Conservation (phyloP, 2,329 filamentous ascomycete species). For the Tolypocladium tropicale region DNA sequence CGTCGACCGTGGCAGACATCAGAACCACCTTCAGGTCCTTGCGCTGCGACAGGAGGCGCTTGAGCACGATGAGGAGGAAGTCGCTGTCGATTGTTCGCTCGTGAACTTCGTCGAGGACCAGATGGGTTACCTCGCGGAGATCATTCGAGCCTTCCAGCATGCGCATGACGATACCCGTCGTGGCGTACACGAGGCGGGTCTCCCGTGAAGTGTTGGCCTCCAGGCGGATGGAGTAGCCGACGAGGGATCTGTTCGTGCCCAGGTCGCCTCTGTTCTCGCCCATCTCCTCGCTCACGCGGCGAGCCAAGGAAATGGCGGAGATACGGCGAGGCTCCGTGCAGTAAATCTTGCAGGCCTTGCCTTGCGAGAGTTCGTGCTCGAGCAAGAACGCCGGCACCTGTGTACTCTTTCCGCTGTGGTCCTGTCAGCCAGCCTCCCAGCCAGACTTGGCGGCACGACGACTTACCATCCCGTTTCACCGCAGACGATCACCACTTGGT, state of each 20-base stretch:
- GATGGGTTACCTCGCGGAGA: conserved; percentile 79
- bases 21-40: conserved; percentile 84
- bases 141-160: conserved; percentile 90
- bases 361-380: conserved; percentile 75
- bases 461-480: conserved; percentile 82
- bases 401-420: conserved; percentile 73
- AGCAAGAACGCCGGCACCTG: conserved; percentile 92
- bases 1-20: conserved; percentile 96
- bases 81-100: conserved; percentile 95
- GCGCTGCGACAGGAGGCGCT: conserved; percentile 65
- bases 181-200: conserved; percentile 84
- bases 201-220: conserved; percentile 77
- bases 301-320: conserved; percentile 87
- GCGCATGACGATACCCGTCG: conserved; percentile 85
- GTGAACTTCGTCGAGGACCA: conserved; percentile 96
- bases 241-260: conserved; percentile 71
- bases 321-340: conserved; percentile 94
- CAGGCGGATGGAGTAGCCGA: conserved; percentile 89
- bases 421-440: conserved; percentile 10
- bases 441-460: not conserved
- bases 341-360: conserved; percentile 80
- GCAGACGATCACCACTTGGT: conserved; percentile 87
- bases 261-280: conserved; percentile 76
- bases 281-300: conserved; percentile 87
- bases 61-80: conserved; percentile 85